Evolutionary conservation across 148 eudicot species (phyloP).

Genomic region (Rhododendron williamsianum): DNA sequence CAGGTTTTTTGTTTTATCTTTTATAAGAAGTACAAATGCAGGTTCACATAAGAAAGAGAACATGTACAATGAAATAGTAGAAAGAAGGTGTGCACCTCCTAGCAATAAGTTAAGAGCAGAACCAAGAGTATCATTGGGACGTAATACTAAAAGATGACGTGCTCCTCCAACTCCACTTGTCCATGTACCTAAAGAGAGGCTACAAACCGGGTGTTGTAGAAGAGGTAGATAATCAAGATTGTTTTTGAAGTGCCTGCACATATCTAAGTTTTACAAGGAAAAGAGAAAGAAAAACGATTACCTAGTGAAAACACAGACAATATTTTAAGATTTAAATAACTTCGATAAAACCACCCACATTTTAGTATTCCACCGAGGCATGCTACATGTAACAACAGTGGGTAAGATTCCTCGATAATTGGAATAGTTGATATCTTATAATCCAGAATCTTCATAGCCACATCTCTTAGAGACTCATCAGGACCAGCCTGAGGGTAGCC

Average conservation of each 20-base stretch:
- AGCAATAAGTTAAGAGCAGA: slow-evolving; percentile 31
- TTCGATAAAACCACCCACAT: slow-evolving; percentile 25
- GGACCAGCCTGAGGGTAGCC: slow-evolving; percentile 36
- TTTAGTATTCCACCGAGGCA: slow-evolving; percentile 43
- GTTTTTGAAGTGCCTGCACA: slow-evolving; percentile 29
- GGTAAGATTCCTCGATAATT: slow-evolving; percentile 29
- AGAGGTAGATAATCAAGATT: slow-evolving; percentile 28
- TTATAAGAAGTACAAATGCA: neutral
- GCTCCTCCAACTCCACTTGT: slow-evolving; percentile 18
- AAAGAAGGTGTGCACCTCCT: slow-evolving; percentile 19
- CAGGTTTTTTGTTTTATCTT: neutral
- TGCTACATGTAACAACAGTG: slow-evolving; percentile 32
- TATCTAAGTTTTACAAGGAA: slow-evolving; percentile 21
- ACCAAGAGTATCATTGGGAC: slow-evolving; percentile 28
- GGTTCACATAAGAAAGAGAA: neutral
- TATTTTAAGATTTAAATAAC: neutral
- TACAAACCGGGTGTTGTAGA: slow-evolving; percentile 34
- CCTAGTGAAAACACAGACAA: neutral
- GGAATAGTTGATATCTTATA: slow-evolving; percentile 41
- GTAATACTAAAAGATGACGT: slow-evolving; percentile 24
- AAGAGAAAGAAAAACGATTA: neutral
- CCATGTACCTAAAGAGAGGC: slow-evolving; percentile 40
- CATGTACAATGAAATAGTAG: neutral
- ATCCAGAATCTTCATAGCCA: slow-evolving; percentile 32
- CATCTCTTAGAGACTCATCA: slow-evolving; percentile 36